Evolutionary conservation across 257 asterid species (phyloP).

Genomic region (Penstemon davidsonii): DNA sequence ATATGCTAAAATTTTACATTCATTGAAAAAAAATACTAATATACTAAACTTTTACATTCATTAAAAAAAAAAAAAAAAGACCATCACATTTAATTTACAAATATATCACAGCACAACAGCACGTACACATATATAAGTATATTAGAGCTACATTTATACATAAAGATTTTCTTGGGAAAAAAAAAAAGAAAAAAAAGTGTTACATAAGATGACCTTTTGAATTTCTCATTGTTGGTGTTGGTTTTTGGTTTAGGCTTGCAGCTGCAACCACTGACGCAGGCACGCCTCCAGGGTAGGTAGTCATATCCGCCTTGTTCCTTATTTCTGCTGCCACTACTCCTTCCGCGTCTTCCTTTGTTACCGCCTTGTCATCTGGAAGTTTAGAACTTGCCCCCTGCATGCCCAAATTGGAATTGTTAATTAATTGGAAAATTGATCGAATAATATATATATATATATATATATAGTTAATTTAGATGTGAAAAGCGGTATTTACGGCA

Average conservation of each 20-base stretch:
- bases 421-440: neutral
- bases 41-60: too few relatives aligned
- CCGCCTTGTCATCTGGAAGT: constrained; percentile 39
- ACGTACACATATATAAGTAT: too few relatives aligned
- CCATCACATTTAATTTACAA: too few relatives aligned
- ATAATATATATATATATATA: neutral
- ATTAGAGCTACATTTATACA: too few relatives aligned
- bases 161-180: too few relatives aligned
- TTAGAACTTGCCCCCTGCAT: constrained; percentile 37
- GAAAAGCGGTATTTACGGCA: constrained; percentile 15
- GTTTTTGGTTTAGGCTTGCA: constrained; percentile 31
- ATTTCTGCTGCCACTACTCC: constrained; percentile 36
- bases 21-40: too few relatives aligned
- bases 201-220: too few relatives aligned
- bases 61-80: too few relatives aligned
- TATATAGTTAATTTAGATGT: neutral
- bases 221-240: neutral
- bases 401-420: neutral
- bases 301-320: constrained; percentile 33
- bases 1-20: too few relatives aligned
- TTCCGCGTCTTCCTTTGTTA: constrained; percentile 44
- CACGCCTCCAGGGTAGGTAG: constrained; percentile 35
- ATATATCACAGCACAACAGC: too few relatives aligned
- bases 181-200: too few relatives aligned
- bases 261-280: constrained; percentile 37